Percentiles rank a stretch among this genome's conserved stretches.
phyloP scores from a whole-genome alignment of 2,329 filamentous ascomycete species.

The Ophiocordyceps unilateralis region DNA sequence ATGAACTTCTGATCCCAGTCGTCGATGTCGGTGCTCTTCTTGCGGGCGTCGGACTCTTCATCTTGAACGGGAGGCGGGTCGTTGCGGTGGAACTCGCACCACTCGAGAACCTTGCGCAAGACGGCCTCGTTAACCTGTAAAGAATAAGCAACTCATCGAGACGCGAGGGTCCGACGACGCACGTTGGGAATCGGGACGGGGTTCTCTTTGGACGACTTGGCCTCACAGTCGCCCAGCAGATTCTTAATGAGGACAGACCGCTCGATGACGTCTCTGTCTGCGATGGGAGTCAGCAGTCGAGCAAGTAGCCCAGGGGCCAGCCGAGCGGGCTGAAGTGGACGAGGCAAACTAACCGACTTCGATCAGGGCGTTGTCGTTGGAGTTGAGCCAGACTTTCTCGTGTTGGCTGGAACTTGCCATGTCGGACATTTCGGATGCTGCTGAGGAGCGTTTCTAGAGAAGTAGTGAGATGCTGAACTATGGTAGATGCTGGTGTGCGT shows the following conservation, averaged over 20 bases:
- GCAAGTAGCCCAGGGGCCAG: neutral
- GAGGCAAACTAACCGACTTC: constrained; percentile 24
- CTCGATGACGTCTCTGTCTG: constrained; percentile 72
- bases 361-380: constrained; percentile 31
- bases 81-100: constrained; percentile 88
- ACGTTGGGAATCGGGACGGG: constrained; percentile 81
- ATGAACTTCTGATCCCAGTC: constrained; percentile 99
- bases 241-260: constrained; percentile 95
- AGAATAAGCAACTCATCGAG: neutral
- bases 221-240: constrained; percentile 80
- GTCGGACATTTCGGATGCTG: constrained; percentile 1
- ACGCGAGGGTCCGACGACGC: constrained; percentile 10
- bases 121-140: constrained; percentile 75
- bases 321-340: neutral
- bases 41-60: constrained; percentile 83
- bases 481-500: neutral
- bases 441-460: neutral
- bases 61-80: constrained; percentile 71
- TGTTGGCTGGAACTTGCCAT: constrained; percentile 1
- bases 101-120: constrained; percentile 90
- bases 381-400: constrained; percentile 29
- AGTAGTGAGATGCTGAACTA: neutral
- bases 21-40: constrained; percentile 97
- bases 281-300: constrained; percentile 1
- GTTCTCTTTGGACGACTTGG: constrained; percentile 33